Evolutionary conservation across 257 asterid species (phyloP), one percentile per base, ranked within the genome.

Genomic region (Cynanchum wilfordii): DNA sequence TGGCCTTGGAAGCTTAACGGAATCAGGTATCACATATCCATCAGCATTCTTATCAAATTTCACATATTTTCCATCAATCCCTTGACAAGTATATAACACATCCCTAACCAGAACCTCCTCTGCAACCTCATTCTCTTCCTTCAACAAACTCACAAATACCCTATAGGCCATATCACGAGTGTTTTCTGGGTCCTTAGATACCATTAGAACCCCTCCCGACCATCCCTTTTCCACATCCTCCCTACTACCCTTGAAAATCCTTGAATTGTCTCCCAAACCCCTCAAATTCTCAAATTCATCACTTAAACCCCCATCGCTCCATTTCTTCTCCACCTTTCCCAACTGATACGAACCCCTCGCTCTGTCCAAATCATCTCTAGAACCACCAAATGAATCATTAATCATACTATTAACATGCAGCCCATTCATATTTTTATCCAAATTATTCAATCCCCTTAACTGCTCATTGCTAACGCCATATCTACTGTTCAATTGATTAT

Each of bases 31-130:
- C 78, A 82, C 82, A 76, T 90, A 92, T 7, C 87, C 98, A 82
- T 89, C 90, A 52, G 74, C 86, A 70, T 80, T 84, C 70, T 84
- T 84, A 58, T 92, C 96, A 78, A 85, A 95, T 78, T 86, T 95
- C 71, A 89, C 84, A 69, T 81, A 88, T 84, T 78, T 87, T 27
- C 99, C 99, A 59, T 95, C 96, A 36, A 95, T 92, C 73, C 99
- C 99, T 80, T 95, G 99, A 80, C 97, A 90, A 19, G 96, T 90
- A 84, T 95, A 95, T 75, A 95, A 62, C 78, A 95, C 90, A 86
- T 95, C 99, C 82, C 98, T 87, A 75, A 95, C 98, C 83, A 95
- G 82, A 68, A 82, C 89, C 78, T 84, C 93, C 82, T 95, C 99
- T 0, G 96, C 70, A 15, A 89, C 94, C 85, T 89, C 98, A 75